Percentiles rank a stretch among this genome's conserved stretches.
Evolutionary conservation across 495 filamentous ascomycete genomes (phyloP).

Genomic region (Podospora bellae-mahoneyi): DNA sequence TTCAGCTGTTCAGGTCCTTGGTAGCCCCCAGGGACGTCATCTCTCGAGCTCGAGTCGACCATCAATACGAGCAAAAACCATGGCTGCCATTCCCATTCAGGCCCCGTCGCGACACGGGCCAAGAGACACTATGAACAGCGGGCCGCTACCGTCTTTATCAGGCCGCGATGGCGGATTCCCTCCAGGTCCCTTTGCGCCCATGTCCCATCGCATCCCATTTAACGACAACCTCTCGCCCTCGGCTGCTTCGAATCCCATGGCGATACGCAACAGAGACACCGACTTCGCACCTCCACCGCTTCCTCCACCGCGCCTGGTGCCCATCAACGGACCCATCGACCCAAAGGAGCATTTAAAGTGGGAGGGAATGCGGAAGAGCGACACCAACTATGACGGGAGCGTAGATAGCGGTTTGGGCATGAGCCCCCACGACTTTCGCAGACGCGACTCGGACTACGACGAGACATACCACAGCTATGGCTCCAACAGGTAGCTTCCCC

Average conservation of each 20-base stretch:
- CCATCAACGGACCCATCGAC: conserved; percentile 37
- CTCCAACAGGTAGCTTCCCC: conserved; percentile 37
- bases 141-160: conserved; percentile 34
- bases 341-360: conserved; percentile 26
- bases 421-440: conserved; percentile 22
- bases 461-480: conserved; percentile 54
- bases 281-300: conserved; percentile 46
- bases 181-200: conserved; percentile 19
- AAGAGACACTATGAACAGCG: conserved; percentile 19
- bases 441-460: conserved; percentile 37
- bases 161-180: conserved; percentile 21
- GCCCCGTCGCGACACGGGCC: conserved; percentile 22
- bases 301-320: conserved; percentile 45
- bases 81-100: conserved; percentile 33
- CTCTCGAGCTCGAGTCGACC: background rate
- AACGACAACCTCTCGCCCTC: conserved; percentile 31
- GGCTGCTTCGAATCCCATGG: conserved; percentile 35
- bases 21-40: conserved; percentile 3
- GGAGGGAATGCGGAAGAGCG: conserved; percentile 13
- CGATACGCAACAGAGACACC: conserved; percentile 30
- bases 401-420: conserved; percentile 27
- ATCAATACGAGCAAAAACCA: conserved; percentile 11
- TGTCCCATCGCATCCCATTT: conserved; percentile 22
- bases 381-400: conserved; percentile 19
- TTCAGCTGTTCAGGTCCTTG: conserved; percentile 14